phyloP scores from a whole-genome alignment of 345 rosid genomes.

The Corymbia maculata region DNA sequence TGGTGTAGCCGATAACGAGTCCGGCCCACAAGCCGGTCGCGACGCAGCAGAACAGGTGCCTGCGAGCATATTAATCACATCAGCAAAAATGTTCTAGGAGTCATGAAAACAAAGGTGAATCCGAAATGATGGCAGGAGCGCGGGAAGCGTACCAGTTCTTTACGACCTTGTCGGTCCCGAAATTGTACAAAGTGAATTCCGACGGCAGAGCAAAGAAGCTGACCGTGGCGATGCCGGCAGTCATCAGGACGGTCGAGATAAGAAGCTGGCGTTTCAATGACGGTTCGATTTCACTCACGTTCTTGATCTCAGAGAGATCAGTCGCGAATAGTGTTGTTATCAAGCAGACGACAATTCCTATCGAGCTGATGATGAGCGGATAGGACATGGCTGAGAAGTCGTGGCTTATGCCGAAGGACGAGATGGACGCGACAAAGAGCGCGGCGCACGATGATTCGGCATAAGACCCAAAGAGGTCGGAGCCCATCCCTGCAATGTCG shows the following conservation, averaged over 20 bases:
- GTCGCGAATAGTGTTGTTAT: slow-evolving; percentile 61
- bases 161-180: slow-evolving; percentile 38
- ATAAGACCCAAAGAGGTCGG: slow-evolving; percentile 58
- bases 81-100: neutral
- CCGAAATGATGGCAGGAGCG: neutral
- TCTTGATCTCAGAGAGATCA: slow-evolving; percentile 38
- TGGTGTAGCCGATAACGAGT: slow-evolving; percentile 47
- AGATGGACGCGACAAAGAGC: slow-evolving; percentile 57
- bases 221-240: slow-evolving; percentile 41
- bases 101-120: too few species aligned
- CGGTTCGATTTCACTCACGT: slow-evolving; percentile 46
- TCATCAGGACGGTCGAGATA: slow-evolving; percentile 59
- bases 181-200: slow-evolving; percentile 46
- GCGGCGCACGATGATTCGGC: slow-evolving; percentile 73
- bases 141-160: slow-evolving; percentile 40
- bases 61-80: neutral
- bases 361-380: slow-evolving; percentile 48
- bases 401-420: slow-evolving; percentile 45
- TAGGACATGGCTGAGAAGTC: slow-evolving; percentile 51
- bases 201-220: slow-evolving; percentile 48
- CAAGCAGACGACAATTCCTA: slow-evolving; percentile 55
- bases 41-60: slow-evolving; percentile 66
- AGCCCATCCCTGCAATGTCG: slow-evolving; percentile 76
- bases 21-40: slow-evolving; percentile 66
- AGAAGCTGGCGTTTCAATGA: slow-evolving; percentile 56